Evolutionary conservation across 805 yeast species (phyloP), one percentile per base, ranked within the genome.

Genomic region (Kodamaea jinghongensis): DNA sequence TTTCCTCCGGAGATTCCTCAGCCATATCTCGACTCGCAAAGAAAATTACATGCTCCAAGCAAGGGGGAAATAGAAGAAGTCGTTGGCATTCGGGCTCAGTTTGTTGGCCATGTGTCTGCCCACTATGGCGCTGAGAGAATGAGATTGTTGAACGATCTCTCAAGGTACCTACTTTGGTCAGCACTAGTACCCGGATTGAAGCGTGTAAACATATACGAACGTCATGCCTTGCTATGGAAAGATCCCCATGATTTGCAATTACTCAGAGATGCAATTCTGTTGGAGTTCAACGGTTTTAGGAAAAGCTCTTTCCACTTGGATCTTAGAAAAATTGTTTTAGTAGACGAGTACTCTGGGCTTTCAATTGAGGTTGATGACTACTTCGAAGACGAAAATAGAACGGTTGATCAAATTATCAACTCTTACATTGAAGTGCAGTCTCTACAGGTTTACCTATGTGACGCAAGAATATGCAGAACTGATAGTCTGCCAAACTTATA

Each of bases 71-170:
- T 63, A 1, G 60, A 60, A 11, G 39, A 47, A n/a, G 64, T 53
- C 0, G 39, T 66, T 7, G 51, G 59, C 0, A 38, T 52, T 6
- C 48, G 73, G 16, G 63, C 67, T 6, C 74, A 71, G 42, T 73
- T 68, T 55, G 47, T 57, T 2, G 60, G 67, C 4, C 62, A 60
- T 20, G 56, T 63, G 27, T 67, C 63, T 31, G 51, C 69, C 1
- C 73, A 67, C 42, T 51, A 63, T 31, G 71, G 73, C 1, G 59
- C 68, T 3, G 78, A 73, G 45, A 62, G 58, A 17, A 57, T 71
- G 12, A 51, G 71, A 38, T 44, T 72, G 12, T 44, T 65, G 15
- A 55, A 62, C 4, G 70, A 67, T 41, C 48, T 67, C 6, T 58
- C 72, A 14, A 47, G 50, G 28, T 54, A 60, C 36, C 47, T 63